phyloP scores from a whole-genome alignment of 345 rosid species.

The Acer saccharum region DNA sequence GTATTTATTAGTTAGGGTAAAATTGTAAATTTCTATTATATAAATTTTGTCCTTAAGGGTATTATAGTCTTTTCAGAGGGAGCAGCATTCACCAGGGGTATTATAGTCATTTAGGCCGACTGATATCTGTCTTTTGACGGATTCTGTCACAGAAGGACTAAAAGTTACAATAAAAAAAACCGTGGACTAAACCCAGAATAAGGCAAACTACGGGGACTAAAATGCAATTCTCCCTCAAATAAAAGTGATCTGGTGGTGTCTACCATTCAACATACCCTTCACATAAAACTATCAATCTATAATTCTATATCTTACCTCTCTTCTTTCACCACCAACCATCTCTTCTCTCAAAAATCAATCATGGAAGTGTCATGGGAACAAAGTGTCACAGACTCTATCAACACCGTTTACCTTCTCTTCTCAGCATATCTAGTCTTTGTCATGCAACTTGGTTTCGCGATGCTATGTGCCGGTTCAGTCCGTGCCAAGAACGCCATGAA shows the following conservation, averaged over 20 bases:
- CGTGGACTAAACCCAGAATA: no score
- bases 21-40: no score
- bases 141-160: no score
- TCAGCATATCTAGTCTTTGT: conserved; percentile 61
- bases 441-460: conserved; percentile 80
- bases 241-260: not conserved
- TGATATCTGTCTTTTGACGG: no score
- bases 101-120: no score
- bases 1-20: no score
- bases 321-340: conserved; percentile 12
- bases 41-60: no score
- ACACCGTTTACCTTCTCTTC: conserved; percentile 62
- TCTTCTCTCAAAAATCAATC: not conserved
- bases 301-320: conserved; percentile 6
- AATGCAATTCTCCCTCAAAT: no score
- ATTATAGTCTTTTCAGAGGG: no score
- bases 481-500: conserved; percentile 71
- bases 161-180: no score
- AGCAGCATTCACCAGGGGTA: no score
- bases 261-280: conserved; percentile 26
- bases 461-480: conserved; percentile 77
- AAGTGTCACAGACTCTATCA: conserved; percentile 54
- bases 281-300: not conserved
- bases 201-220: no score
- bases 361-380: conserved; percentile 62